Percentiles rank a stretch among this genome's conserved stretches.
These are phyloP conservation scores for Buxus sempervirens DNA, from an alignment of 164 flowering plant species.

Conservation along the genomic window DNA sequence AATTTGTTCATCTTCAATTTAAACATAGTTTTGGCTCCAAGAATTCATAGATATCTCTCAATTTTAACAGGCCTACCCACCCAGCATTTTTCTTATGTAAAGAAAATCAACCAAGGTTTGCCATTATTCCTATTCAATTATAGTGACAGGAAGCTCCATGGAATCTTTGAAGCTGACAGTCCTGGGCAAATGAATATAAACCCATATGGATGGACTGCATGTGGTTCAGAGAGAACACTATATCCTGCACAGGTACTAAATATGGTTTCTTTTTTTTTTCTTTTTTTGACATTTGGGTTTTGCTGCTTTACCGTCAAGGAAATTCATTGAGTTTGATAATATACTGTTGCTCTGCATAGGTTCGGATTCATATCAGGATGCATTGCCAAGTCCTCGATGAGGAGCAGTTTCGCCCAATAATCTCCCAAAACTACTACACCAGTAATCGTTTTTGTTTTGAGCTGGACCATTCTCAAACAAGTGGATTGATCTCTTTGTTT, in stretches of 20 bases:
- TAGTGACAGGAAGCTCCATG: slow-evolving; percentile 64
- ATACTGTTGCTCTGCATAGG: slow-evolving; percentile 33
- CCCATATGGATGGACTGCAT: slow-evolving; percentile 72
- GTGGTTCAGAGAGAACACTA: slow-evolving; percentile 53
- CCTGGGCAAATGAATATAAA: slow-evolving; percentile 59
- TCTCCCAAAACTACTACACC: slow-evolving; percentile 59
- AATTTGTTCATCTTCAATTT: too few relatives aligned
- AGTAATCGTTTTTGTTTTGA: slow-evolving; percentile 69
- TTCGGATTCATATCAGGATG: slow-evolving; percentile 47
- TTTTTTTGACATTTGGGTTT: too few relatives aligned
- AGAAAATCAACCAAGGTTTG: slow-evolving; percentile 70
- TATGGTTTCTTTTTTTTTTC: not conserved
- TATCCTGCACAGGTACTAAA: slow-evolving; percentile 71
- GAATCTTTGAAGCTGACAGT: slow-evolving; percentile 81
- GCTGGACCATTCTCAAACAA: slow-evolving; percentile 75
- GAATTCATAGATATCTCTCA: too few relatives aligned
- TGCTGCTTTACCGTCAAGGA: not conserved
- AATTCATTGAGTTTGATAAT: slow-evolving; percentile 6
- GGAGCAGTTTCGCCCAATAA: slow-evolving; percentile 48
- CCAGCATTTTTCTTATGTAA: slow-evolving; percentile 55
- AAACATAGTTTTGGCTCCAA: too few relatives aligned
- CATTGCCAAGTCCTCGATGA: slow-evolving; percentile 51
- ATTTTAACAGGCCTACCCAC: slow-evolving; percentile 56
- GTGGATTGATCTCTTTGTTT: slow-evolving; percentile 43
- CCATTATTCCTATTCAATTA: slow-evolving; percentile 87